phyloP scores from a whole-genome alignment of 1,284 basidiomycete species.

The Austroboletus novae-zelandiae region DNA sequence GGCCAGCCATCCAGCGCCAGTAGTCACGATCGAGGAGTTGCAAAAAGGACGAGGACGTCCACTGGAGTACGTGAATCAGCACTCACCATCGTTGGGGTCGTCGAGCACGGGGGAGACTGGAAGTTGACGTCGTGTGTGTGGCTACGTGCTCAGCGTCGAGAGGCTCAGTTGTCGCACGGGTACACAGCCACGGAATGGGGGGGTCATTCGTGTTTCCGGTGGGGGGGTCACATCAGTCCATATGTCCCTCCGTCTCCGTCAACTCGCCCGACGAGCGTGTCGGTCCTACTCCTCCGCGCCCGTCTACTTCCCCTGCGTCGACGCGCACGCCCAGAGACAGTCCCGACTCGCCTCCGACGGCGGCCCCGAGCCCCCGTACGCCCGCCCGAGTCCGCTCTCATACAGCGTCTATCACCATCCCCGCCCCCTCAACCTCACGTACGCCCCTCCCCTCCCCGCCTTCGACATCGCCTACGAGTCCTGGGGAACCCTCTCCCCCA shows the following conservation, averaged over 20 bases:
- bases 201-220: no score
- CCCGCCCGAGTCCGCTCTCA: conserved; percentile 66
- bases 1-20: conserved; percentile 19
- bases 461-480: conserved; percentile 97
- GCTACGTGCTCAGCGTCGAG: no score
- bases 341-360: conserved; percentile 44
- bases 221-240: no score
- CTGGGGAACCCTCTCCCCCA: conserved; percentile 86
- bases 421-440: conserved; percentile 68
- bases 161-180: background rate
- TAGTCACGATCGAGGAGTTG: background rate
- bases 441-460: conserved; percentile 68
- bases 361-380: conserved; percentile 78
- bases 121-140: no score
- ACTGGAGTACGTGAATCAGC: background rate
- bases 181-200: background rate
- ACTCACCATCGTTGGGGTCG: conserved; percentile 23
- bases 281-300: background rate
- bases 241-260: conserved; percentile 4
- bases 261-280: background rate
- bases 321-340: conserved; percentile 67
- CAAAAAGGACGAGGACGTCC: background rate
- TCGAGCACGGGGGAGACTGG: background rate
- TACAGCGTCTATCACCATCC: conserved; percentile 68
- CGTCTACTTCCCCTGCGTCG: conserved; percentile 72